Percentiles rank a stretch among this genome's conserved stretches.
phyloP scores from a whole-genome alignment of 139 green algal species.

The Closterium sp. region DNA sequence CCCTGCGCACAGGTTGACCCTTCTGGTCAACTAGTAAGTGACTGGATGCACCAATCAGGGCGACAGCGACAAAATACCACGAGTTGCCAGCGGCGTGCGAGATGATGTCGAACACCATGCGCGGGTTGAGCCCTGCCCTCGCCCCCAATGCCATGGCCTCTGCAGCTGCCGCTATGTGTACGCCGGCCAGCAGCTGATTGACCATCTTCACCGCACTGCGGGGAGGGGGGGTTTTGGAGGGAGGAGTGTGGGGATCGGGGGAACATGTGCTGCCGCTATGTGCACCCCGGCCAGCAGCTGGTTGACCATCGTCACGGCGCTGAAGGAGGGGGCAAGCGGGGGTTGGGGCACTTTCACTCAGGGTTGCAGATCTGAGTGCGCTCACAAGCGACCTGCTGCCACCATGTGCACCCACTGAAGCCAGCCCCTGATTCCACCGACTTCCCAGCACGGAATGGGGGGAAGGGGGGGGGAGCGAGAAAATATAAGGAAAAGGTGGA shows the following conservation, averaged over 20 bases:
- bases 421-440: no score
- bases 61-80: conserved; percentile 31
- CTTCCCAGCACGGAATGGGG: no score
- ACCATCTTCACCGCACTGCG: conserved; percentile 54
- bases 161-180: conserved; percentile 42
- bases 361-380: no score
- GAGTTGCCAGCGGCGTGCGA: conserved; percentile 16
- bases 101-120: conserved; percentile 50
- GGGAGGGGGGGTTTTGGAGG: neutral
- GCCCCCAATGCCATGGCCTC: conserved; percentile 46
- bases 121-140: conserved; percentile 46
- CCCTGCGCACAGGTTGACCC: neutral
- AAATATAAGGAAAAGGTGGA: no score
- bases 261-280: conserved; percentile 28
- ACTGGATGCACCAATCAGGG: no score
- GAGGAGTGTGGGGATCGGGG: neutral
- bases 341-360: no score
- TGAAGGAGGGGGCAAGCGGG: conserved; percentile 5
- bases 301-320: conserved; percentile 56
- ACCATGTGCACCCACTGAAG: no score
- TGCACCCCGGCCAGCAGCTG: conserved; percentile 54
- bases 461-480: no score
- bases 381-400: no score
- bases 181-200: conserved; percentile 55
- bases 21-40: conserved; percentile 4